Base-by-base conservation (phyloP, 805 yeast genomes). In the Candida manassasensis region DNA sequence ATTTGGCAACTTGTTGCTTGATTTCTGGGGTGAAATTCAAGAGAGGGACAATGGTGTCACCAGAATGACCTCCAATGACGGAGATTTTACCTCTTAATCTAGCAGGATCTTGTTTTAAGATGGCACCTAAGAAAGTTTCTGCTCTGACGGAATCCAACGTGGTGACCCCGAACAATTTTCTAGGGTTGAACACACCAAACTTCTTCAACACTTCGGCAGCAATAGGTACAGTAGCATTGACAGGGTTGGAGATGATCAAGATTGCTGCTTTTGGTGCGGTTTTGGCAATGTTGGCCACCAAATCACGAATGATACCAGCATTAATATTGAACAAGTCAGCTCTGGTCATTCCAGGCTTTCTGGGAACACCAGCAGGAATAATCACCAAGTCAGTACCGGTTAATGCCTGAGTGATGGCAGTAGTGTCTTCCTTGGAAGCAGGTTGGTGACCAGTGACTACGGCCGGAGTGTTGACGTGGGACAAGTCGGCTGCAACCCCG, bases 331-430 rank as follows among this genome's bases (percentile, higher is more conserved):
- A 67, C 37, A 67, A 60, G 45, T 67, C 73, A 21, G 69, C 71
- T 42, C 73, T 53, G 27, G 73, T 65, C 73, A 67, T 67, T 16
- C 73, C 73, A 6, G 73, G 73, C 44, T 67, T 67, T 48, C 73
- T 61, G 16, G 73, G 73, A 9, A 67, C 71, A 19, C 73, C 73
- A 15, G 73, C 73, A 9, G 73, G 73, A 34, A 67, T 67, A 12
- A 67, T 51, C 28, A 67, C 73, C 41, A 67, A 49, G 29, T 65
- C 60, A 7, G 69, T 48, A 6, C 58, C 65, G 35, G 43, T 55
- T 48, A 67, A 56, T 6, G 73, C 70, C 2, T 46, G 57, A 7
- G 46, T 45, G 14, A 67, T 51, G 10, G 71, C 67, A 11, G 54
- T 41, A 16, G 52, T 55, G 43, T 67, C 73, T 10, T 57, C 57